Base-by-base conservation (phyloP, 1,284 basidiomycete species). In the Peniophora sp. region DNA sequence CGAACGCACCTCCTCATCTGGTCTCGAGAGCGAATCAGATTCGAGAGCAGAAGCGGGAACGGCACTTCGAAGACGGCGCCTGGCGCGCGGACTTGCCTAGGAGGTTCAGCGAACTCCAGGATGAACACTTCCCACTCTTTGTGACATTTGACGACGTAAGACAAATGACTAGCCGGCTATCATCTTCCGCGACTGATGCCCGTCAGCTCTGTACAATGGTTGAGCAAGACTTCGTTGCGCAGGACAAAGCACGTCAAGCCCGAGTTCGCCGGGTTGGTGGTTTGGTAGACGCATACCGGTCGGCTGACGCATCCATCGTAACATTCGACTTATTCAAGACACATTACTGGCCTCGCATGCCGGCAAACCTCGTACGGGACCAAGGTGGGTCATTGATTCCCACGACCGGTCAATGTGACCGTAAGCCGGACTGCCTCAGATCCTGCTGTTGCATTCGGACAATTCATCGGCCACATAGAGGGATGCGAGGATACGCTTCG, bases 91-190 rank as follows among this genome's bases (percentile, higher is more conserved):
- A 70, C 49, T 65, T 85, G 5, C 83, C 83, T 1, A 49, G 56
- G 10, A 68, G 58, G 27, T 85, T 78, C 54, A 81, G 79, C 47
- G 66, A 72, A 6, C 65, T 86, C 3, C 57, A 69, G 24, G 79
- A 81, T 23, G 55, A 65, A 0, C 73, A 86, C 57, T 86, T 86
- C 51, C 85, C 83, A 0, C 59, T 86, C 23, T 86, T 86, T 54
- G 56, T 83, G 0, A 81, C 81, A 0, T 80, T 76, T 44, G 74
- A 82, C 53, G 64, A 68, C 51, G 83, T 81, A 52, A 27, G 67
- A n/a, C n/a, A 18, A 14, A 35, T 1, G 20, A 17, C 20, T 6
- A 32, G 20, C 3, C 23, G 9, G 9, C 20, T 14, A 17, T 24
- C 23, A 9, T 22, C 10, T 8, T n/a, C 18, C 15, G 36, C 47